phyloP scores from a whole-genome alignment of 176 grass and related monocot species.

The Stipa capillata region DNA sequence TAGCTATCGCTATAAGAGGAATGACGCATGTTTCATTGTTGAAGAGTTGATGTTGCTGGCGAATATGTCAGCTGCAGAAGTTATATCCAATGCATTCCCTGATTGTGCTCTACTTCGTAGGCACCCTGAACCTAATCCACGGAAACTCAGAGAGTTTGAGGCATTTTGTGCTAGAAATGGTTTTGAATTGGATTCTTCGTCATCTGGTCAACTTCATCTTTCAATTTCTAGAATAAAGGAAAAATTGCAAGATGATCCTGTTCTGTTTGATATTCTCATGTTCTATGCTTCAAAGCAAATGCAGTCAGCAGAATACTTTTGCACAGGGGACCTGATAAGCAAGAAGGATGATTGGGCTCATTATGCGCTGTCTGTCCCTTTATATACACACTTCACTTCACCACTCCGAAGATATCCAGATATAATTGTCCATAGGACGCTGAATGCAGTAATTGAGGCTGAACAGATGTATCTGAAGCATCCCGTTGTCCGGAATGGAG shows the following conservation, averaged over 20 bases:
- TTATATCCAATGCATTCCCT: constrained; percentile 87
- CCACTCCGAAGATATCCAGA: constrained; percentile 93
- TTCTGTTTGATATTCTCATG: constrained; percentile 86
- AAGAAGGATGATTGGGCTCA: constrained; percentile 86
- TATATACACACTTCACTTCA: constrained; percentile 94
- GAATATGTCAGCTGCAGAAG: constrained; percentile 88
- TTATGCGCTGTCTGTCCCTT: constrained; percentile 72
- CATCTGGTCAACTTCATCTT: constrained; percentile 81
- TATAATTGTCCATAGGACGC: constrained; percentile 88
- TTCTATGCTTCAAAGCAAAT: constrained; percentile 95
- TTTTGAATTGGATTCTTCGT: constrained; percentile 80
- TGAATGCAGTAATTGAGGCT: constrained; percentile 76
- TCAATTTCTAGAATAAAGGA: constrained; percentile 80
- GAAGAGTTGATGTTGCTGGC: constrained; percentile 97
- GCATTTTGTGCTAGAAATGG: constrained; percentile 77
- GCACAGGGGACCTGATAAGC: constrained; percentile 59
- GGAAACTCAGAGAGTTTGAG: constrained; percentile 82
- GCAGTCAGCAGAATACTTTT: constrained; percentile 81
- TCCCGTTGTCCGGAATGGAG: constrained; percentile 6
- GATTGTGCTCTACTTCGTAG: constrained; percentile 82
- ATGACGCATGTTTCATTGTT: constrained; percentile 67
- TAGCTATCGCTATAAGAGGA: constrained; percentile 51
- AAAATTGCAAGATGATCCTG: constrained; percentile 71
- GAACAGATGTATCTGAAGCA: constrained; percentile 65
- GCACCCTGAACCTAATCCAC: constrained; percentile 75